phyloP scores from a whole-genome alignment of 1,284 basidiomycete species.

The Leucoagaricus sp. region DNA sequence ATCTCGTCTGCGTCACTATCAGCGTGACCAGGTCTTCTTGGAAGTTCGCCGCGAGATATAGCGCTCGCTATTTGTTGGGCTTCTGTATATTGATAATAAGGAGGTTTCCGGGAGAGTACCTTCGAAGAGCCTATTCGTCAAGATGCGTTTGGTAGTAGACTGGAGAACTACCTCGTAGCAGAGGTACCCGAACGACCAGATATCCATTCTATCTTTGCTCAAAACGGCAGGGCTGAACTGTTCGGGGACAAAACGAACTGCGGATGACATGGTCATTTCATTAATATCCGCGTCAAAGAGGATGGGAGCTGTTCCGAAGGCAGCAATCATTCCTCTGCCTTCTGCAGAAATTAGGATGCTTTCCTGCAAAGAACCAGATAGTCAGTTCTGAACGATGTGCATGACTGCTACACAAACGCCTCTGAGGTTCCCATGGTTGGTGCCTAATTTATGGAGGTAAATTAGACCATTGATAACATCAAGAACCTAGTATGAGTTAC shows the following conservation, averaged over 20 bases:
- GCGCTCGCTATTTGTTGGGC: neutral
- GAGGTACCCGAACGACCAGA: neutral
- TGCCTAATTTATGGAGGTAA: neutral
- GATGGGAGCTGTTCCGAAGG: neutral
- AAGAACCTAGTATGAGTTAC: neutral
- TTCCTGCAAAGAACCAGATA: neutral
- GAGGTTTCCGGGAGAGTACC: neutral
- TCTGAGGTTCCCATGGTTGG: too few species aligned
- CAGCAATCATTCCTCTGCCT: neutral
- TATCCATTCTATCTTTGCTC: neutral
- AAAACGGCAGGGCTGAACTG: neutral
- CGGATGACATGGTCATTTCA: neutral
- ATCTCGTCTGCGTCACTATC: neutral
- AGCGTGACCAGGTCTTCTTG: neutral
- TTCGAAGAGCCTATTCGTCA: neutral
- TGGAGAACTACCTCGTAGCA: neutral
- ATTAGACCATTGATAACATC: neutral
- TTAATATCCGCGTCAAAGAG: neutral
- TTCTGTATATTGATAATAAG: neutral
- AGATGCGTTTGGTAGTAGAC: too few species aligned
- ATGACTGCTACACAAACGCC: too few species aligned
- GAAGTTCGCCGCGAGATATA: neutral
- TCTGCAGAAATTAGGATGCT: neutral
- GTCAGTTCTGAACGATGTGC: neutral
- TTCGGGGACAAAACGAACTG: neutral